These are phyloP conservation scores for Picea glauca DNA, from an alignment of 75 land plant species.

Conservation along the genomic window DNA sequence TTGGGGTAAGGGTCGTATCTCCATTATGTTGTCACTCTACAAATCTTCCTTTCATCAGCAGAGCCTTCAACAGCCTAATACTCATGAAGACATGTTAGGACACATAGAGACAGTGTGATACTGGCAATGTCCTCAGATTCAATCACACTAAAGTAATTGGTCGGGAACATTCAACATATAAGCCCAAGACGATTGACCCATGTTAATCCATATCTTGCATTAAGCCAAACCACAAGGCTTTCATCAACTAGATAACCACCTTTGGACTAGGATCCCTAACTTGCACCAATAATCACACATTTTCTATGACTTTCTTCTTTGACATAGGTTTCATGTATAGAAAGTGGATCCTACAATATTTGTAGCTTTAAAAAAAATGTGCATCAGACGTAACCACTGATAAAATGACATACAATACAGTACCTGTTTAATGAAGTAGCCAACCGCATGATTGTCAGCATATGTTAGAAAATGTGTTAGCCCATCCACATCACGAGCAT, in stretches of 20 bases:
- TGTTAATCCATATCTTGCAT: background rate
- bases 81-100: background rate
- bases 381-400: background rate
- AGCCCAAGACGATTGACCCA: background rate
- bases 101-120: background rate
- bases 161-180: background rate
- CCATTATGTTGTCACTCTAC: too few relatives aligned
- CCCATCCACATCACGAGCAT: conserved; percentile 98
- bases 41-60: too few relatives aligned
- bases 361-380: too few relatives aligned
- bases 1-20: too few relatives aligned
- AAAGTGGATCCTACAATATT: background rate
- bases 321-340: background rate
- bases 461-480: conserved; percentile 97
- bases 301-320: background rate
- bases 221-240: background rate
- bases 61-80: background rate
- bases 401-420: background rate
- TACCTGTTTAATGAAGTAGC: conserved; percentile 98
- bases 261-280: background rate
- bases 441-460: conserved; percentile 99
- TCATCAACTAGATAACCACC: background rate
- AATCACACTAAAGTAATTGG: too few relatives aligned
- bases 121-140: too few relatives aligned
- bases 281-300: too few relatives aligned